Percentiles rank a stretch among this genome's conserved stretches.
Evolutionary conservation across 1,284 basidiomycete species (phyloP).

Genomic region (Cutaneotrichosporon cavernicola): DNA sequence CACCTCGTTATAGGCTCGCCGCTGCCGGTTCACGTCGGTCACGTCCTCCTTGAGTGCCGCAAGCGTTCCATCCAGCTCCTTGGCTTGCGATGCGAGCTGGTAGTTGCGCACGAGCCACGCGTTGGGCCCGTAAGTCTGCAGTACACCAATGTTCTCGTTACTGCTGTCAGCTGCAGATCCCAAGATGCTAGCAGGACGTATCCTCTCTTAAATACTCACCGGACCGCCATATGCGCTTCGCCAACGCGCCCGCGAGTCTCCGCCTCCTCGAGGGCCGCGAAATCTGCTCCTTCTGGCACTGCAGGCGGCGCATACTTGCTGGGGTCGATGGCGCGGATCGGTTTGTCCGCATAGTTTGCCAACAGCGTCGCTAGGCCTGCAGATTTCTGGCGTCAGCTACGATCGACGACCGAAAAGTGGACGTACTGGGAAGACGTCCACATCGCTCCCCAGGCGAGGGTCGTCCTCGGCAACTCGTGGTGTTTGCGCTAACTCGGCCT

Average conservation of each 20-base stretch:
- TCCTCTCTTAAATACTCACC: slow-evolving; percentile 58
- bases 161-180: slow-evolving; percentile 53
- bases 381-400: slow-evolving; percentile 36
- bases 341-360: slow-evolving; percentile 60
- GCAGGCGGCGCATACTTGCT: slow-evolving; percentile 74
- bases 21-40: slow-evolving; percentile 76
- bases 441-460: slow-evolving; percentile 67
- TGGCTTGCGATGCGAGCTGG: slow-evolving; percentile 72
- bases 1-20: slow-evolving; percentile 66
- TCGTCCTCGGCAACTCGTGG: slow-evolving; percentile 56
- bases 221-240: slow-evolving; percentile 81
- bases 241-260: slow-evolving; percentile 78
- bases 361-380: slow-evolving; percentile 64
- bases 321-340: slow-evolving; percentile 70
- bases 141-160: slow-evolving; percentile 76
- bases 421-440: slow-evolving; percentile 54
- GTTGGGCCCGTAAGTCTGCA: slow-evolving; percentile 85
- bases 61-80: slow-evolving; percentile 68
- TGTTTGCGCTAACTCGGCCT: slow-evolving; percentile 47
- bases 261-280: slow-evolving; percentile 75
- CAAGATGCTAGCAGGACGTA: background rate
- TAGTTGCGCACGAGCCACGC: slow-evolving; percentile 90
- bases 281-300: slow-evolving; percentile 61
- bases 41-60: slow-evolving; percentile 71
- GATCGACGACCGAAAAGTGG: slow-evolving; percentile 13